Evolutionary conservation across 768 basidiomycete genomes (phyloP).

Genomic region (Lentinus tigrinus): DNA sequence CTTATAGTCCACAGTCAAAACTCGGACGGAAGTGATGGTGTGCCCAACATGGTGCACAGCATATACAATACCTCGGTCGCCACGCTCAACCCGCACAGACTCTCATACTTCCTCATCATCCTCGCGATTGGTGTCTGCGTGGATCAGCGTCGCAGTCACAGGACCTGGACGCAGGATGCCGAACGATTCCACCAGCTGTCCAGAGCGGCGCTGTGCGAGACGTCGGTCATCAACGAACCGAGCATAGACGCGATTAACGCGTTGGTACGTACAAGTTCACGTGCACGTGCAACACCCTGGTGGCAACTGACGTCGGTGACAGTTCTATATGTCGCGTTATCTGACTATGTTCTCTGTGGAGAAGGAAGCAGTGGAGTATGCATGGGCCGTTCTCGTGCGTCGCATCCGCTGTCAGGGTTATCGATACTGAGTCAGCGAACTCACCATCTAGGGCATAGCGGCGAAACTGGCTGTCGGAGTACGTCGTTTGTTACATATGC

Average conservation of each 20-base stretch:
- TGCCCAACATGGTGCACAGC: conserved; percentile 67
- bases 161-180: conserved; percentile 35
- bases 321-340: conserved; percentile 77
- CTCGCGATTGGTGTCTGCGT: conserved; percentile 72
- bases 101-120: conserved; percentile 69
- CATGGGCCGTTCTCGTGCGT: conserved; percentile 68
- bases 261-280: conserved; percentile 40
- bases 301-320: conserved; percentile 1
- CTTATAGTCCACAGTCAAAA: conserved; percentile 33
- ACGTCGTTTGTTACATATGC: background rate
- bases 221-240: conserved; percentile 72
- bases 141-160: conserved; percentile 37
- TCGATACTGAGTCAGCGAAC: background rate
- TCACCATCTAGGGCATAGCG: conserved; percentile 45
- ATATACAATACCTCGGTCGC: conserved; percentile 61
- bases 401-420: background rate
- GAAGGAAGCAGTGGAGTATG: conserved; percentile 68
- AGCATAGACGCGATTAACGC: conserved; percentile 72
- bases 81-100: conserved; percentile 61
- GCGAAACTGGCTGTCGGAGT: conserved; percentile 66
- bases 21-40: conserved; percentile 66
- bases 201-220: conserved; percentile 65
- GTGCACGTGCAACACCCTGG: background rate
- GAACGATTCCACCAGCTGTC: conserved; percentile 58
- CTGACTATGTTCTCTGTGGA: conserved; percentile 73